Base-by-base conservation (phyloP, 768 basidiomycete species). In the Mycena rosella region DNA sequence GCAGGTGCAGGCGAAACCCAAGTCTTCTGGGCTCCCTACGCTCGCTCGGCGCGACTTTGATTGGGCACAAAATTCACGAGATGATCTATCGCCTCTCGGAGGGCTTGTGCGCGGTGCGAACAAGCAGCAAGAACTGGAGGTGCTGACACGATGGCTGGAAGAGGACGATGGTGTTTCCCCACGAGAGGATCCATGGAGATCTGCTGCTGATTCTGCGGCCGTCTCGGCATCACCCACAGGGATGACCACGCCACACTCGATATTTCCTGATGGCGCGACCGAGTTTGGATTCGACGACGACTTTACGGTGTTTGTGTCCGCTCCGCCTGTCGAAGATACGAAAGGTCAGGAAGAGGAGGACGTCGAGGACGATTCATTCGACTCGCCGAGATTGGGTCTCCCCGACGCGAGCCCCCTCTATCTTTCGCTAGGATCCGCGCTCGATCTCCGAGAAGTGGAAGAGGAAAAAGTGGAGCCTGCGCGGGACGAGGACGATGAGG, bases 241-340 rank as follows among this genome's bases (percentile, higher is more conserved):
- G 32, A 59, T 73, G 27, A 74, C 76, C 13, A 49, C 60, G 15
- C 67, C 71, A 3, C 64, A 15, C 1, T 45, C 34, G 11, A 7
- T n/a, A 47, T 66, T 40, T 67, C 55, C 71, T 48, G 26, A 61
- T 47, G 26, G 47, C 30, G 55, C 29, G 26, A 36, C 56, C 64
- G 72, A 74, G 24, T 72, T 76, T 56, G 83, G 83, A 4, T 88
- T 95, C 71, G 94, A 95, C 60, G 94, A 95, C 73, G 91, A 96
- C 76, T 96, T 96, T 73, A 85, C 89, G 2, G 89, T 87, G 30
- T 93, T 93, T 68, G 85, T 93, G 20, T 89, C 90, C 34, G 91
- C 90, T n/a, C 86, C 81, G 51, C 63, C 74, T 30, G 68, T 67
- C 26, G 38, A 58, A 27, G 54, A 59, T 56, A 44, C 45, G 45